A percentile compares a stretch with the other conserved stretches of the same genome.
phyloP scores from a whole-genome alignment of 2,329 filamentous ascomycete genomes.

The Venturia nashicola region DNA sequence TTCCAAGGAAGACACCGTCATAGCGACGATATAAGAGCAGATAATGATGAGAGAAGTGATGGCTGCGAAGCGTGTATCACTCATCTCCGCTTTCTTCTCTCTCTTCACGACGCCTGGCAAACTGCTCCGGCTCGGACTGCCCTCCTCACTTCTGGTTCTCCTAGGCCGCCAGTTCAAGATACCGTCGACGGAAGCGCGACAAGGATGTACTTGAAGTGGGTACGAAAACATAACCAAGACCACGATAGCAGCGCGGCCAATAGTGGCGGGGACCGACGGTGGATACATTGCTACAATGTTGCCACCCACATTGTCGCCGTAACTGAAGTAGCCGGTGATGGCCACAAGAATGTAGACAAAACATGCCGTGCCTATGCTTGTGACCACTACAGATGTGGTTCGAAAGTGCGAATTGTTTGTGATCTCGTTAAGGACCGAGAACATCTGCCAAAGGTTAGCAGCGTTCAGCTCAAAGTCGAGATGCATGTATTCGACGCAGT shows the following conservation, averaged over 20 bases:
- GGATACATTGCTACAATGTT: constrained; percentile 92
- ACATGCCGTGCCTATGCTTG: constrained; percentile 82
- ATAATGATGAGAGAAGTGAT: constrained; percentile 81
- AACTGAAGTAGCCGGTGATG: constrained; percentile 90
- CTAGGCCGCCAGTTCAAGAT: constrained; percentile 81
- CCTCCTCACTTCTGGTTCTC: constrained; percentile 5
- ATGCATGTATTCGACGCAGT: too few relatives aligned
- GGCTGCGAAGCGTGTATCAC: constrained; percentile 76
- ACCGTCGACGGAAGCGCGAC: constrained; percentile 86
- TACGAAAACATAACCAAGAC: constrained; percentile 94
- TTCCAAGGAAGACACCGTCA: constrained; percentile 82
- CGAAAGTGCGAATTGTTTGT: constrained; percentile 68
- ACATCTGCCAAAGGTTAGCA: constrained; percentile 55
- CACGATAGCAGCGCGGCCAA: constrained; percentile 90
- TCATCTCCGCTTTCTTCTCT: constrained; percentile 46
- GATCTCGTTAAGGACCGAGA: constrained; percentile 94
- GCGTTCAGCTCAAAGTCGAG: neutral
- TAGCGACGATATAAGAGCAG: constrained; percentile 72
- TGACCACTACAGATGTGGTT: constrained; percentile 64
- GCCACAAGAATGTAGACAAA: constrained; percentile 81
- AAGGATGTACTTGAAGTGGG: constrained; percentile 89
- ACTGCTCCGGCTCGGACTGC: constrained; percentile 18
- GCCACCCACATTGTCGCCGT: constrained; percentile 76
- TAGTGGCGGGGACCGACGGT: constrained; percentile 70
- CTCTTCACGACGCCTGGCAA: constrained; percentile 13